Conservation (phyloP, 1,139 yeast species). For the Geotrichum klebahnii region DNA sequence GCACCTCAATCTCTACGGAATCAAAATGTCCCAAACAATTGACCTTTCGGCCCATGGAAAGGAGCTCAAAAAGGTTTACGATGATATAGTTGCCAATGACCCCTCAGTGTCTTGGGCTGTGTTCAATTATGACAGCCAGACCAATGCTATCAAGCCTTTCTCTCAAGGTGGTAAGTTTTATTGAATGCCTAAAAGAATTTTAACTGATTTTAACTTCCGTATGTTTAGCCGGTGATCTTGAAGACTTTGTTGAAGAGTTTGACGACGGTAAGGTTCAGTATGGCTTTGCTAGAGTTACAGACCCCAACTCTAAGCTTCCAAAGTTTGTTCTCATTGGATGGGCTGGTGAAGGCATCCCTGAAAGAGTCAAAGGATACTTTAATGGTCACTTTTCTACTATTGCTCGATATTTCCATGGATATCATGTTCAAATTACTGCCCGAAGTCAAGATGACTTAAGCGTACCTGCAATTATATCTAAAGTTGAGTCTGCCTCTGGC, state of each 20-base stretch:
- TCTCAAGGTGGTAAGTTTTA: constrained; percentile 35
- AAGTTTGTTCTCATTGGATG: constrained; percentile 86
- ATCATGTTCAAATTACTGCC: constrained; percentile 96
- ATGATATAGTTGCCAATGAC: constrained; percentile 43
- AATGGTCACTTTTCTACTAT: constrained; percentile 44
- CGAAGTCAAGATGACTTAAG: constrained; percentile 87
- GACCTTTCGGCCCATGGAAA: constrained; percentile 40
- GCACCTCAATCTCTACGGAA: background rate
- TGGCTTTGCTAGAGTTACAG: constrained; percentile 82
- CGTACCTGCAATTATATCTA: constrained; percentile 65
- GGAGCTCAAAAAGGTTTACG: constrained; percentile 42
- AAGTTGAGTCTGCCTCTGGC: constrained; percentile 89
- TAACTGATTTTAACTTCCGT: too few species aligned
- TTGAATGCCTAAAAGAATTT: too few species aligned
- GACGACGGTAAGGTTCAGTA: constrained; percentile 87
- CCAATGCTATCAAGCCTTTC: constrained; percentile 37
- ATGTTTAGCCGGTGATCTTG: constrained; percentile 51
- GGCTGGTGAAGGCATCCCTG: constrained; percentile 53
- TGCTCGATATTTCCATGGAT: constrained; percentile 51
- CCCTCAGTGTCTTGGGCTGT: constrained; percentile 44
- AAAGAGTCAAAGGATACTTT: constrained; percentile 43
- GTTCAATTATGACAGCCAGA: constrained; percentile 42
- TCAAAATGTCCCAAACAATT: constrained; percentile 35
- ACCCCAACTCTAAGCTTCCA: constrained; percentile 82
- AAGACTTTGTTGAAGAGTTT: constrained; percentile 75